Evolutionary conservation across 2,329 filamentous ascomycete species (phyloP).

Genomic region (Zasmidium citrigriseum): DNA sequence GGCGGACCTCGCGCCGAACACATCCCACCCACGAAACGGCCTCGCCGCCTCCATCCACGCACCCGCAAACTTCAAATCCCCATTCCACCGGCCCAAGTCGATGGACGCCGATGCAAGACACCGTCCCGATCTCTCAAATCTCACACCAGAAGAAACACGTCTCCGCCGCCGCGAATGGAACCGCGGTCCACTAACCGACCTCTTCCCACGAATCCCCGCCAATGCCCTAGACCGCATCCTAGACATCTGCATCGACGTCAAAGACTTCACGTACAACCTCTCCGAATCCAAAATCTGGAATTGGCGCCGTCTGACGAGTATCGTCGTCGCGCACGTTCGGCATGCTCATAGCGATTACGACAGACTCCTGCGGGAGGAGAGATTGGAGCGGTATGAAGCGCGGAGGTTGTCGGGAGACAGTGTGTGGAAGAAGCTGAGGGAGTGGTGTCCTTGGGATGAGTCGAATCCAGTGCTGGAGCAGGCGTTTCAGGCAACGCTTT

Average conservation of each 20-base stretch:
- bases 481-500: conserved; percentile 30
- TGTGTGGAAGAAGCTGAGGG: conserved; percentile 32
- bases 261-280: conserved; percentile 32
- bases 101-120: neutral
- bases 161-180: conserved; percentile 31
- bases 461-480: conserved; percentile 31
- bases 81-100: neutral
- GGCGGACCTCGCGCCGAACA: neutral
- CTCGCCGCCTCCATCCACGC: neutral
- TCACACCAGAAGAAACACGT: conserved; percentile 1
- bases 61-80: no score
- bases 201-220: conserved; percentile 33
- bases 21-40: neutral
- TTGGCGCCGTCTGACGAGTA: conserved; percentile 28
- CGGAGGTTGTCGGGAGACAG: conserved; percentile 21
- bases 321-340: conserved; percentile 63
- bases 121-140: conserved; percentile 4
- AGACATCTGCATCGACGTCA: conserved; percentile 31
- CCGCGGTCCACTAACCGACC: conserved; percentile 26
- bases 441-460: conserved; percentile 37
- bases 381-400: conserved; percentile 32
- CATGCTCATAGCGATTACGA: conserved; percentile 65
- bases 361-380: conserved; percentile 45
- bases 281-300: conserved; percentile 31
- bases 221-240: conserved; percentile 27